Base-by-base conservation (phyloP, 139 green algal species). In the Bryopsis sp. region DNA sequence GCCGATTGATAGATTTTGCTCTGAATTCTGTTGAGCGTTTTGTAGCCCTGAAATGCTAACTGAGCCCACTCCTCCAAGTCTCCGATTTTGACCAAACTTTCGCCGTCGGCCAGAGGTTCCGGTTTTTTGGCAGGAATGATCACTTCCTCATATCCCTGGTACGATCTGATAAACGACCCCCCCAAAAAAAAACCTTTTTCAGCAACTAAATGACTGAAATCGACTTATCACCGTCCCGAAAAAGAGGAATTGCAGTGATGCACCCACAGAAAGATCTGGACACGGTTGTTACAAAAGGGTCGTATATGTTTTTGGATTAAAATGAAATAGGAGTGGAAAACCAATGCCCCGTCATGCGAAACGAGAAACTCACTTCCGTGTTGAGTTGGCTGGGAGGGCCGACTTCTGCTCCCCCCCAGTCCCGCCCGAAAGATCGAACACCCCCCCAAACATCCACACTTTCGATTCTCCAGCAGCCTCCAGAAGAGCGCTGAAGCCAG, bases 21-120 rank as follows among this genome's bases (percentile, higher is more conserved):
- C 78, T 97, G 90, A 74, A 97, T 96, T 79, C 91, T 86, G 76
- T 99, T 99, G 31, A 99, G 84, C 0, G 83, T 76, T 72, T 93
- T 88, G 79, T 95, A 97, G n/a, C 93, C 93, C 11, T 73, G 76
- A 74, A 98, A 97, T 0, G 91, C 85, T 15, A 81, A 62, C 76
- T 93, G 89, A 2, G 84, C 85, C 88, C 89, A 97, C 0, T 86
- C 79, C 7, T 86, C 75, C 61, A 97, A 77, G 29, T 88, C 83
- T 1, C 59, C 32, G 15, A 97, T 92, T 29, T 70, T 48, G 6
- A 97, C 79, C 2, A 90, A 76, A 68, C 79, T 62, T 59, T 85
- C 84, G 0, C 75, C 74, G 1, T 24, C 47, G 0, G 82, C 70
- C 0, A 77, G 73, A 4, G 77, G 71, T 11, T 69, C 50, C 3